Conservation (phyloP, 805 yeast species). For the Candida awuae region DNA sequence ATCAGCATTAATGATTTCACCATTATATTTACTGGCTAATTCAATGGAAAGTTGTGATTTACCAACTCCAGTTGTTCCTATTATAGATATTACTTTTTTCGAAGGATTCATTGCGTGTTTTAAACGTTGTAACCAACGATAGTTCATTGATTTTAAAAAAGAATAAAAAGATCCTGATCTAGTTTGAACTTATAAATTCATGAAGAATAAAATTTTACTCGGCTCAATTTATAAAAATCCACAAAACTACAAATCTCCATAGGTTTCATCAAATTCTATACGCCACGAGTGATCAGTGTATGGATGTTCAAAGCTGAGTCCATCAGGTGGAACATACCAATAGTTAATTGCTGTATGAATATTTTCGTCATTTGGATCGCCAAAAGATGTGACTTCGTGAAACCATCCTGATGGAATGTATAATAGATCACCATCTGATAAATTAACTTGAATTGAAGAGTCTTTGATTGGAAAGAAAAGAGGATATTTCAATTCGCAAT, state of each 20-base stretch:
- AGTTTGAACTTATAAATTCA: no score
- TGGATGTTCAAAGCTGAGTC: constrained; percentile 24
- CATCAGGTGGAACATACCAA: constrained; percentile 66
- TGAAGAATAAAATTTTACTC: no score
- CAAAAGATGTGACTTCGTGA: constrained; percentile 68
- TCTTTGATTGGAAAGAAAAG: constrained; percentile 26
- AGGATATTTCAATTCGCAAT: constrained; percentile 3
- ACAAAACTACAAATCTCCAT: constrained; percentile 1
- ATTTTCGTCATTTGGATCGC: constrained; percentile 32
- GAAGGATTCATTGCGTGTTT: neutral
- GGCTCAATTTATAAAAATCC: neutral
- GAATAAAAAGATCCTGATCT: neutral
- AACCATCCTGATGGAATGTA: constrained; percentile 77
- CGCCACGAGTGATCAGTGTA: constrained; percentile 49
- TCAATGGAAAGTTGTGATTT: constrained; percentile 82
- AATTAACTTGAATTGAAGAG: constrained; percentile 36
- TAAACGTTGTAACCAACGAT: neutral
- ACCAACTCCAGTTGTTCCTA: constrained; percentile 95
- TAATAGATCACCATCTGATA: constrained; percentile 58
- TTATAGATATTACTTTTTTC: constrained; percentile 24
- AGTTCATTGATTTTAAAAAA: neutral
- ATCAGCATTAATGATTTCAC: constrained; percentile 92
- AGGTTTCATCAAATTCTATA: constrained; percentile 35
- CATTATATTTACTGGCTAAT: constrained; percentile 65
- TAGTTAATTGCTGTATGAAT: constrained; percentile 62